These are phyloP conservation scores for Hymenotorrendiella dingleyae DNA, from an alignment of 2,329 filamentous ascomycete species.

Conservation along the genomic window DNA sequence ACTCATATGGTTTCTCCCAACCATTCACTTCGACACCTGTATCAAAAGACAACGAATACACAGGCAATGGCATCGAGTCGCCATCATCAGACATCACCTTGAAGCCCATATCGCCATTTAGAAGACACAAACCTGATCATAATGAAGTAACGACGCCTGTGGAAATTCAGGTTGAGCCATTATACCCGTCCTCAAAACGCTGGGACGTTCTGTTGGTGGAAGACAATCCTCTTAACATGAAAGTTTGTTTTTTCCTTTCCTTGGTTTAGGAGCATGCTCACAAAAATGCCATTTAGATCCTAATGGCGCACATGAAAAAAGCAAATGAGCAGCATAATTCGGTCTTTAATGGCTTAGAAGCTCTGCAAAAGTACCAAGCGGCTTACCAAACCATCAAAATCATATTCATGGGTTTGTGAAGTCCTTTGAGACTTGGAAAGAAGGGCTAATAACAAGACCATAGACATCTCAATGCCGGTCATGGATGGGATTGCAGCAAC, in stretches of 20 bases:
- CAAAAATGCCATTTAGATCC: conserved; percentile 12
- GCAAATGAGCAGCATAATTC: conserved; percentile 25
- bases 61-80: background rate
- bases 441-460: background rate
- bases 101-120: no score
- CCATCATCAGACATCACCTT: no score
- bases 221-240: conserved; percentile 35
- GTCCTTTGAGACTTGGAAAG: background rate
- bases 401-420: conserved; percentile 30
- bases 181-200: no score
- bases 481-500: conserved; percentile 45
- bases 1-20: conserved; percentile 2
- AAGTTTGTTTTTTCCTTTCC: conserved; percentile 10
- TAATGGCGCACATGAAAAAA: conserved; percentile 21
- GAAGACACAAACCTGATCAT: no score
- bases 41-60: no score
- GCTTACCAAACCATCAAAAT: conserved; percentile 18
- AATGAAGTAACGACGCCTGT: no score
- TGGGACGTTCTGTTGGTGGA: conserved; percentile 35
- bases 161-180: no score
- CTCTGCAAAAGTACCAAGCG: conserved; percentile 32
- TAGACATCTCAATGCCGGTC: conserved; percentile 50
- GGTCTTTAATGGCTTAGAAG: conserved; percentile 41
- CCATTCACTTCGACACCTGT: no score
- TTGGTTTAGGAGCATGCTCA: background rate